Base-by-base conservation (phyloP, 176 grass and related monocot genomes). In the Musa itinerans region DNA sequence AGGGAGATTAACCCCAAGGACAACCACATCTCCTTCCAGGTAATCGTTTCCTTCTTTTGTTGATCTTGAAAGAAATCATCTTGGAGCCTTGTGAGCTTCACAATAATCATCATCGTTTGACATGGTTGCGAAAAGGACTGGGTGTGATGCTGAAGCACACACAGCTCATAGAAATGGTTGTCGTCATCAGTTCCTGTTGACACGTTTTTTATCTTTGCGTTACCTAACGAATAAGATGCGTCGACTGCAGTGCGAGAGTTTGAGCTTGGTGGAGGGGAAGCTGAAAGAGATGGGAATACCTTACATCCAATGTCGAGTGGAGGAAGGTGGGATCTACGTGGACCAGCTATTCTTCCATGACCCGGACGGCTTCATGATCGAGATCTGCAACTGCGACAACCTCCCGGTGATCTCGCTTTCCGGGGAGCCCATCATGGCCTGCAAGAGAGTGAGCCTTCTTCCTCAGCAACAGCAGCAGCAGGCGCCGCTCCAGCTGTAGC, bases 331-430 rank as follows among this genome's bases (percentile, higher is more conserved):
- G 20, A 83, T 96, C 74, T 72, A 69, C 71, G 89, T 96, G 0
- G 92, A 92, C 77, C 92, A 96, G 83, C 50, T 96, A 78, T 96
- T 96, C 86, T 96, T 96, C 84, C 92, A 96, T 79, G 92, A 96
- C 72, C 92, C 92, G n/a, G 92, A 96, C 66, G 86, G 92, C 58
- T 92, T 89, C 84, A 96, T 96, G 92, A 79, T 96, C 78, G 92
- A 96, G 80, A 74, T 96, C 68, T 96, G 92, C 89, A 89, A 88
- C 51, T 96, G 92, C 69, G 89, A 96, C 71, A 92, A 92, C 68
- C 73, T 96, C 55, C 92, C 92, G 23, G 51, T 92, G 20, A 54
- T 96, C 59, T 86, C 92, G 11, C 84, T 96, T n/a, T 83, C 75
- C 17, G 72, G 85, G 52, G 26, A 82, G 22, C 55, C 50, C 24